phyloP scores from a whole-genome alignment of 371 early-diverging fungal species.

The Gilbertella persicaria region DNA sequence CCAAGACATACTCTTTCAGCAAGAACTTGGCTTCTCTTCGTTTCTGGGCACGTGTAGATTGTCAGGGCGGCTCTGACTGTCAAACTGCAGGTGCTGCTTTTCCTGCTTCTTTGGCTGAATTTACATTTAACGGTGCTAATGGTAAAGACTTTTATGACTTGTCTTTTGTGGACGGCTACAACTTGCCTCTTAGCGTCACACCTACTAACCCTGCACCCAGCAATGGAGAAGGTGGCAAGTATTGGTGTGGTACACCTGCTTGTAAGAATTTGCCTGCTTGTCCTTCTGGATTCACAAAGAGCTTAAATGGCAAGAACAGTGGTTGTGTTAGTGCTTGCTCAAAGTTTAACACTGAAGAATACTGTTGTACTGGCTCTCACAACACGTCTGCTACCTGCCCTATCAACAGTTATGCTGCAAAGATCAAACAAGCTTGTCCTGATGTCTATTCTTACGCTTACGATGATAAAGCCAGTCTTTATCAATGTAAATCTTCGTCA shows the following conservation, averaged over 20 bases:
- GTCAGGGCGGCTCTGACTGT: conserved; percentile 25
- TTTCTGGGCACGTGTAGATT: conserved; percentile 34
- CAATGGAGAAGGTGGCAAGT: no score
- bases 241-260: conserved; percentile 30
- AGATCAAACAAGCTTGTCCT: conserved; percentile 14
- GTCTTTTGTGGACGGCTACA: conserved; percentile 43
- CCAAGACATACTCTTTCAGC: conserved; percentile 1
- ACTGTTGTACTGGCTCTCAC: conserved; percentile 21
- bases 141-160: conserved; percentile 39
- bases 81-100: conserved; percentile 25
- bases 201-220: conserved; percentile 10
- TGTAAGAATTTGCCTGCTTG: conserved; percentile 27
- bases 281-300: conserved; percentile 21
- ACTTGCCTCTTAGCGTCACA: conserved; percentile 31
- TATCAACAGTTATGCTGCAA: conserved; percentile 15
- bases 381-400: conserved; percentile 6
- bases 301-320: conserved; percentile 11
- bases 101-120: conserved; percentile 38
- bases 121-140: conserved; percentile 16
- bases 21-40: conserved; percentile 27
- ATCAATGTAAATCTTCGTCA: conserved; percentile 9
- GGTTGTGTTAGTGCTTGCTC: conserved; percentile 30
- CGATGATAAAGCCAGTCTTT: conserved; percentile 23
- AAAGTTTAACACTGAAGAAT: conserved; percentile 18
- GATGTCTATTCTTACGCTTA: conserved; percentile 24